These are phyloP conservation scores for Diaporthe eres DNA, from an alignment of 2,329 filamentous ascomycete species.

Conservation along the genomic window DNA sequence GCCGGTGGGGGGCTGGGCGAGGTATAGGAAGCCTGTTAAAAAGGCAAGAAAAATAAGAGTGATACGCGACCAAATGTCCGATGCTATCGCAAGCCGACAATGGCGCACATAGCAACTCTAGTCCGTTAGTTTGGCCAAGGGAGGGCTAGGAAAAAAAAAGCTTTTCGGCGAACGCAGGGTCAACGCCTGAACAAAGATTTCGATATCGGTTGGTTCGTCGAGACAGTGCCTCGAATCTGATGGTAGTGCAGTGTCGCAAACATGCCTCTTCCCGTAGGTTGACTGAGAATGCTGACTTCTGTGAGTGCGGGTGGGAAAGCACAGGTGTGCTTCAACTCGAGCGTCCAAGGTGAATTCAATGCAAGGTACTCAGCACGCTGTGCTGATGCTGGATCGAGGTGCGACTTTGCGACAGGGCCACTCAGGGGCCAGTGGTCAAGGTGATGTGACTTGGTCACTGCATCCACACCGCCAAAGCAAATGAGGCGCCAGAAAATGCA, in stretches of 20 bases:
- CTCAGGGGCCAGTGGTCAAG: conserved; percentile 23
- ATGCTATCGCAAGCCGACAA: neutral
- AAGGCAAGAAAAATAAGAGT: neutral
- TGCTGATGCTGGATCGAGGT: conserved; percentile 24
- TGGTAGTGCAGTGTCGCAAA: conserved; percentile 22
- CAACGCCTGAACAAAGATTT: conserved; percentile 21
- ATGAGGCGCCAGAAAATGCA: conserved; percentile 18
- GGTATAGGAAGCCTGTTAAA: neutral
- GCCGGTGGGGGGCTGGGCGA: neutral
- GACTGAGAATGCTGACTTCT: neutral
- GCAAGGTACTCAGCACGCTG: neutral
- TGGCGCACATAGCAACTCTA: conserved; percentile 18
- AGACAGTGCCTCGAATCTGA: conserved; percentile 31
- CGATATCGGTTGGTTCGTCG: conserved; percentile 11
- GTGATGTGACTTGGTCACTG: conserved; percentile 36
- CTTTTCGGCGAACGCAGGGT: neutral
- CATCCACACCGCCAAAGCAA: conserved; percentile 40
- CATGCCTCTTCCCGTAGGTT: conserved; percentile 37
- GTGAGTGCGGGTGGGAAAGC: neutral
- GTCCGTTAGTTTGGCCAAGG: neutral
- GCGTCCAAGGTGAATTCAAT: neutral
- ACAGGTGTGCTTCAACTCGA: neutral
- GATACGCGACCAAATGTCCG: neutral
- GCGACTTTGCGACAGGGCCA: conserved; percentile 19
- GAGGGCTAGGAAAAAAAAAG: neutral